A percentile compares a stretch with the other conserved stretches of the same genome.
Conservation (phyloP, 306 rosid species). For the Inga leiocalycina region DNA sequence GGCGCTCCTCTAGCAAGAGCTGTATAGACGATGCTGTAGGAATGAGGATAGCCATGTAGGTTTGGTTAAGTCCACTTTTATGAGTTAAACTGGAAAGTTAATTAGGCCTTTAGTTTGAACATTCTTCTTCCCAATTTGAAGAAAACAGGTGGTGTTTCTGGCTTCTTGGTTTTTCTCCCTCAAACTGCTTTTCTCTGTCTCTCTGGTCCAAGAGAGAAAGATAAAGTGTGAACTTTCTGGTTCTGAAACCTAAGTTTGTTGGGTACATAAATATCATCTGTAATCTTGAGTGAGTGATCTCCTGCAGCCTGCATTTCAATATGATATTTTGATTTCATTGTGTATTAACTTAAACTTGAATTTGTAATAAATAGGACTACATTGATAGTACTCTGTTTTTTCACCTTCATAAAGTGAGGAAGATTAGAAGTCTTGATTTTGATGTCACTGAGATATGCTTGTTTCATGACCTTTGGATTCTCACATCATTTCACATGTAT, state of each 20-base stretch:
- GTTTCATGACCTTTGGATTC: background rate
- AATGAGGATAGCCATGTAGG: too few species aligned
- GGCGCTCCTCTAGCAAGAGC: too few species aligned
- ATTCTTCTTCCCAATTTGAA: background rate
- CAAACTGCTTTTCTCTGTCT: background rate
- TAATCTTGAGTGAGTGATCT: background rate
- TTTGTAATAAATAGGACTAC: too few species aligned
- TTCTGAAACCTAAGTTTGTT: constrained; percentile 5
- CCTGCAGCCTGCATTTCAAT: background rate
- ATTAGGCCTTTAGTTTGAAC: background rate
- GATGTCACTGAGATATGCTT: background rate
- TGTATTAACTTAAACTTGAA: background rate
- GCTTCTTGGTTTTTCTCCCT: background rate
- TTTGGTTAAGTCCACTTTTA: too few species aligned
- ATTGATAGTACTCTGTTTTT: background rate
- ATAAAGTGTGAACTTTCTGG: background rate
- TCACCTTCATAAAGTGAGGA: background rate
- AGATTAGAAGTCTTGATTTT: background rate
- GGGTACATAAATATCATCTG: constrained; percentile 17
- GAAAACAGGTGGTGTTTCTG: background rate
- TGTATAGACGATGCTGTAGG: too few species aligned
- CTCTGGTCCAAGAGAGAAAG: background rate
- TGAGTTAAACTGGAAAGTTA: too few species aligned
- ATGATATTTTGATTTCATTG: background rate
- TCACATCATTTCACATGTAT: background rate